These are phyloP conservation scores for Athelia sp. DNA, from an alignment of 1,284 basidiomycete genomes.

Conservation along the genomic window DNA sequence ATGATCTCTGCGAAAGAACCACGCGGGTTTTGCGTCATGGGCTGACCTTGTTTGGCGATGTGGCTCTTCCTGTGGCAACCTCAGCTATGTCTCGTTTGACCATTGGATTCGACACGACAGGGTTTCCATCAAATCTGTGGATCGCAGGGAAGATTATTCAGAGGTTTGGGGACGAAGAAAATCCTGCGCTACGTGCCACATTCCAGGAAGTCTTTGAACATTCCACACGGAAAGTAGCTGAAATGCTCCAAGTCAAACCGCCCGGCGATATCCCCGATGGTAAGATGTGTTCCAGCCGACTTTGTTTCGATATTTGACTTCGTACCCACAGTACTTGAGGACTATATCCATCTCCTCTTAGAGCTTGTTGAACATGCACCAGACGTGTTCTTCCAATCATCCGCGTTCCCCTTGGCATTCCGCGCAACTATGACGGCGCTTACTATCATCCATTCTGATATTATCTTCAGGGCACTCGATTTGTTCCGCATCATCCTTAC, in stretches of 20 bases:
- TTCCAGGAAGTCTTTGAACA: slow-evolving; percentile 71
- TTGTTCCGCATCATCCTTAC: slow-evolving; percentile 70
- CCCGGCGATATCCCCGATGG: slow-evolving; percentile 81
- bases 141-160: slow-evolving; percentile 82
- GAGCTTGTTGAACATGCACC: slow-evolving; percentile 69
- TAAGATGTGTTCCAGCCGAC: slow-evolving; percentile 32
- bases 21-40: slow-evolving; percentile 87
- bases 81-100: slow-evolving; percentile 75
- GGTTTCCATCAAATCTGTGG: slow-evolving; percentile 91
- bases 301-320: too few species aligned
- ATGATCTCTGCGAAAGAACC: slow-evolving; percentile 79
- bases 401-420: slow-evolving; percentile 73
- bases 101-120: slow-evolving; percentile 74
- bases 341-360: slow-evolving; percentile 83
- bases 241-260: slow-evolving; percentile 60
- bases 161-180: slow-evolving; percentile 65
- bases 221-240: slow-evolving; percentile 66
- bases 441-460: slow-evolving; percentile 75
- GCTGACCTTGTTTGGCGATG: slow-evolving; percentile 74
- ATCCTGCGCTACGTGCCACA: slow-evolving; percentile 44
- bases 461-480: slow-evolving; percentile 79
- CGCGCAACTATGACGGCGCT: slow-evolving; percentile 73
- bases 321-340: slow-evolving; percentile 85
- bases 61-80: slow-evolving; percentile 66
- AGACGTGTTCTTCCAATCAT: slow-evolving; percentile 73